Conservation (phyloP, 2,329 filamentous ascomycete genomes). For the Alternaria gansuensis region DNA sequence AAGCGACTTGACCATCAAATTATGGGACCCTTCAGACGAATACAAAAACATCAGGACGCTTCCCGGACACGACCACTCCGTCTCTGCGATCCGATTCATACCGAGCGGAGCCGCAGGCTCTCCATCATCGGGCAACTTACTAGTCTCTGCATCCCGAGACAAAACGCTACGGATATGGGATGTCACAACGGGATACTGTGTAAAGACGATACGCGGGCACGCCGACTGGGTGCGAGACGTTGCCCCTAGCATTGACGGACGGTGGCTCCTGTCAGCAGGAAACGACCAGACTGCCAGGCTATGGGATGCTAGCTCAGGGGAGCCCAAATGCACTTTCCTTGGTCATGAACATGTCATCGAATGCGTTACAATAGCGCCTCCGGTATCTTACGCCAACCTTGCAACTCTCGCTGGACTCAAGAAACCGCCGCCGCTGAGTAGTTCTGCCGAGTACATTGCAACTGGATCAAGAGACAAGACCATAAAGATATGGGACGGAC, state of each 20-base stretch:
- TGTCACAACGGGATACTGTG: constrained; percentile 88
- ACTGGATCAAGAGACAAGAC: constrained; percentile 90
- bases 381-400: constrained; percentile 78
- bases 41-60: constrained; percentile 96
- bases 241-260: constrained; percentile 80
- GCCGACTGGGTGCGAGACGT: constrained; percentile 92
- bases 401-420: constrained; percentile 81
- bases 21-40: constrained; percentile 91
- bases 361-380: constrained; percentile 86
- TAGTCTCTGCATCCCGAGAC: constrained; percentile 87
- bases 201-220: constrained; percentile 88
- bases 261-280: constrained; percentile 82
- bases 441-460: constrained; percentile 85
- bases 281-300: constrained; percentile 82
- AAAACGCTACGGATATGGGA: constrained; percentile 90
- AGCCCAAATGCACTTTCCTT: constrained; percentile 80
- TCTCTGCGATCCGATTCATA: constrained; percentile 87
- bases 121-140: constrained; percentile 80
- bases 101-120: constrained; percentile 81
- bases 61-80: constrained; percentile 90
- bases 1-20: constrained; percentile 89
- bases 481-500: constrained; percentile 86
- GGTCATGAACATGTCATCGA: constrained; percentile 88
- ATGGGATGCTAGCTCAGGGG: constrained; percentile 82
- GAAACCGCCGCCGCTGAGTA: constrained; percentile 77